These are phyloP conservation scores for Aspergillus sergii DNA, from an alignment of 2,329 filamentous ascomycete species.

Conservation along the genomic window DNA sequence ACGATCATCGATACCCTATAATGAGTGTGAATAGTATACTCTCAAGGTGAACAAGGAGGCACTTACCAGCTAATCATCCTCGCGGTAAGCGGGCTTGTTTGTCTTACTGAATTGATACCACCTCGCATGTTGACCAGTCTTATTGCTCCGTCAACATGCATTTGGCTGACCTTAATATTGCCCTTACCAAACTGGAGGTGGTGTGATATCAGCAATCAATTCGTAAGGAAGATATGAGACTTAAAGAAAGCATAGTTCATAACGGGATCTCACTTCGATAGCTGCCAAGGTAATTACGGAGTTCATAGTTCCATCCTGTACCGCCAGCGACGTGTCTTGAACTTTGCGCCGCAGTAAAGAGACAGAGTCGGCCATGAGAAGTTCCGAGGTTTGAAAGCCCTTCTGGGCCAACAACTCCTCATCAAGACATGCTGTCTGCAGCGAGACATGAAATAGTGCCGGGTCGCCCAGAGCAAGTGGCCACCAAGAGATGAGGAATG, in stretches of 20 bases:
- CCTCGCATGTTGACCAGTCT: constrained; percentile 54
- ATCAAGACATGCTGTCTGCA: constrained; percentile 62
- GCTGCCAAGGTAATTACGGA: constrained; percentile 60
- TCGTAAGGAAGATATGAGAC: neutral
- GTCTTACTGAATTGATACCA: constrained; percentile 52
- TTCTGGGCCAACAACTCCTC: constrained; percentile 56
- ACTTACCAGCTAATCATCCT: constrained; percentile 59
- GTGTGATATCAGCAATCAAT: constrained; percentile 4
- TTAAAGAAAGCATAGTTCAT: neutral
- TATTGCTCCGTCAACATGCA: constrained; percentile 56
- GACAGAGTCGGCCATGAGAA: constrained; percentile 62
- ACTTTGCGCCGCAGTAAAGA: constrained; percentile 56
- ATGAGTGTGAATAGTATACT: constrained; percentile 2
- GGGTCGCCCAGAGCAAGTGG: constrained; percentile 59
- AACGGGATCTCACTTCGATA: constrained; percentile 53
- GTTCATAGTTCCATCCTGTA: constrained; percentile 60
- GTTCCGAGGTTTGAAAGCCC: constrained; percentile 57
- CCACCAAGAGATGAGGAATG: constrained; percentile 64
- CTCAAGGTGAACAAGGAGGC: no score
- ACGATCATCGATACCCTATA: constrained; percentile 61
- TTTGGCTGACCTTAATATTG: constrained; percentile 46
- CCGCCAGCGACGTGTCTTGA: constrained; percentile 48
- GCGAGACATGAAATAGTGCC: constrained; percentile 60
- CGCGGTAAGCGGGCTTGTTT: constrained; percentile 56
- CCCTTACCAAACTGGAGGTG: constrained; percentile 55